These are phyloP conservation scores for Fusarium torulosum DNA, from an alignment of 2,329 filamentous ascomycete species.

Conservation along the genomic window DNA sequence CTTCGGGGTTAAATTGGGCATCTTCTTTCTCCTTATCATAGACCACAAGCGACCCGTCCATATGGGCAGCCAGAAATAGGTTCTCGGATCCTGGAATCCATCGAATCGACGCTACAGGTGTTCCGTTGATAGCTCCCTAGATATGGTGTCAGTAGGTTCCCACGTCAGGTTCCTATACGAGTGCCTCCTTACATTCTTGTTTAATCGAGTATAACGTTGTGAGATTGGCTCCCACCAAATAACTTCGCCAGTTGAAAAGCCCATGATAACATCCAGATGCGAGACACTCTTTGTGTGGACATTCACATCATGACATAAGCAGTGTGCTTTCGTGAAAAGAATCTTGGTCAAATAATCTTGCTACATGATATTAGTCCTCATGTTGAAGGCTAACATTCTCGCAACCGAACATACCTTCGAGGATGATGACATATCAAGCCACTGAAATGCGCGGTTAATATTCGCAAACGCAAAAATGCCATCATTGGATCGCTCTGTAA, in stretches of 20 bases:
- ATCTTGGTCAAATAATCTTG: conserved; percentile 95
- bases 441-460: conserved; percentile 94
- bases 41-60: conserved; percentile 90
- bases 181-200: conserved; percentile 80
- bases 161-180: neutral
- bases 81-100: conserved; percentile 97
- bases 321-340: conserved; percentile 95
- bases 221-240: conserved; percentile 99
- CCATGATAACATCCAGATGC: conserved; percentile 93
- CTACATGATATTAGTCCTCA: conserved; percentile 58
- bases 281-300: conserved; percentile 79
- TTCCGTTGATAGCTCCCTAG: conserved; percentile 88
- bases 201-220: conserved; percentile 93
- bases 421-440: conserved; percentile 87
- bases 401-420: conserved; percentile 66
- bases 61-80: conserved; percentile 90
- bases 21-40: conserved; percentile 99
- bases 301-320: conserved; percentile 94
- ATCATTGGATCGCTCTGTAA: conserved; percentile 81
- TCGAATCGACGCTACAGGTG: conserved; percentile 85
- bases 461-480: conserved; percentile 94
- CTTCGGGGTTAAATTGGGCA: conserved; percentile 79
- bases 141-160: conserved; percentile 23
- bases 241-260: conserved; percentile 95
- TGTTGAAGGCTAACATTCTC: neutral